phyloP scores from a whole-genome alignment of 1,139 yeast genomes.

The Yamadazyma taylorii region DNA sequence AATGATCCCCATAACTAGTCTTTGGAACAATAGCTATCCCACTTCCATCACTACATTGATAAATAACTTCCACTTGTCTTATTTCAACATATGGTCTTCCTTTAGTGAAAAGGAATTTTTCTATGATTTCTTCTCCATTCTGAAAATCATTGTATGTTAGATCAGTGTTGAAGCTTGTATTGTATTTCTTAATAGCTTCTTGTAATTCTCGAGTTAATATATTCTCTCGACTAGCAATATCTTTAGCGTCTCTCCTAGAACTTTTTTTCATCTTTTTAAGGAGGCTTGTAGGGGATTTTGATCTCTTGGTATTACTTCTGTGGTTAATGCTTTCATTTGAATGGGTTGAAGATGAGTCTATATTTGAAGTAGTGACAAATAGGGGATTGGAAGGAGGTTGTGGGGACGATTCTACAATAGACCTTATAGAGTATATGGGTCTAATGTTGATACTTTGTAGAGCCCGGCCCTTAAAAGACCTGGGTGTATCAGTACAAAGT shows the following conservation, averaged over 20 bases:
- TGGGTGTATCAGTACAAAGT: too few relatives aligned
- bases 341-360: too few relatives aligned
- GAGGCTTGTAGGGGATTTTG: neutral
- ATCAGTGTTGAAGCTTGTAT: slow-evolving; percentile 4
- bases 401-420: neutral
- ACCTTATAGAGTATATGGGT: neutral
- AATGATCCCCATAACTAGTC: slow-evolving; percentile 20
- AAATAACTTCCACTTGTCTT: slow-evolving; percentile 24
- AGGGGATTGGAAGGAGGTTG: too few relatives aligned
- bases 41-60: slow-evolving; percentile 36
- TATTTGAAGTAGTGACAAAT: too few relatives aligned
- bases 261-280: slow-evolving; percentile 10
- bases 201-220: slow-evolving; percentile 25
- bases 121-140: slow-evolving; percentile 28
- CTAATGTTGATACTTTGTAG: too few relatives aligned
- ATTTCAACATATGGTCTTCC: slow-evolving; percentile 22
- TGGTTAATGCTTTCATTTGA: neutral
- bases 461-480: too few relatives aligned
- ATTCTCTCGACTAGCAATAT: slow-evolving; percentile 26
- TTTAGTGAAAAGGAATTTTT: slow-evolving; percentile 25
- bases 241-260: slow-evolving; percentile 30
- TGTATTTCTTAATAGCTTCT: slow-evolving; percentile 21
- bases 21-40: slow-evolving; percentile 39
- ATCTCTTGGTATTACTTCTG: neutral
- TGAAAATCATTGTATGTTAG: slow-evolving; percentile 18